Conservation (phyloP, 2,329 filamentous ascomycete species). For the Aspergillus transmontanensis region DNA sequence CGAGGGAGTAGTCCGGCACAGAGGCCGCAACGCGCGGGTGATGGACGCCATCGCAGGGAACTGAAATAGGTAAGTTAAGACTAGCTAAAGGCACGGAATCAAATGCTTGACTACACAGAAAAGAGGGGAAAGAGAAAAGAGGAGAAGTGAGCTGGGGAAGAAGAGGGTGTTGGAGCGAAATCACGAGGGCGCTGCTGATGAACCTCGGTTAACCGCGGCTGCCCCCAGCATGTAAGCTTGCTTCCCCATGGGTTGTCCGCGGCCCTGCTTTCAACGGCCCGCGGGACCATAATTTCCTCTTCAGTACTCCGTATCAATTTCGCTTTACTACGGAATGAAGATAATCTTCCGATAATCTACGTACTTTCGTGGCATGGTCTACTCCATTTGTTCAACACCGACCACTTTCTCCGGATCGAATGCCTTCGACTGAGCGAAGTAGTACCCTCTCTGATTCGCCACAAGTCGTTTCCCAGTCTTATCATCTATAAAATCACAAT, state of each 20-base stretch:
- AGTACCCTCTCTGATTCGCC: slow-evolving; percentile 47
- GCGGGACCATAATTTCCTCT: not conserved
- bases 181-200: slow-evolving; percentile 11
- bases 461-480: slow-evolving; percentile 37
- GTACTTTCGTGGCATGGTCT: not conserved
- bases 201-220: slow-evolving; percentile 26
- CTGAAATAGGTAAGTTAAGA: slow-evolving; percentile 9
- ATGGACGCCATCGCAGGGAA: slow-evolving; percentile 50
- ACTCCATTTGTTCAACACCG: slow-evolving; percentile 12
- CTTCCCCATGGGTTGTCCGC: not conserved
- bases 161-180: not conserved
- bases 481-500: slow-evolving; percentile 42
- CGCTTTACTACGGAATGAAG: not conserved
- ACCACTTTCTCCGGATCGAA: slow-evolving; percentile 38
- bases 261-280: not conserved
- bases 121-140: slow-evolving; percentile 3
- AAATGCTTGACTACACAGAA: slow-evolving; percentile 8
- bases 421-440: slow-evolving; percentile 40
- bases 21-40: slow-evolving; percentile 49
- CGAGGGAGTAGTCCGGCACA: slow-evolving; percentile 43
- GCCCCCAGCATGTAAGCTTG: not conserved
- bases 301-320: too few relatives aligned
- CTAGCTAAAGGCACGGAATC: slow-evolving; percentile 2
- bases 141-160: slow-evolving; percentile 7
- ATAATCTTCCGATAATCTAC: not conserved